Percentiles rank a stretch among this genome's conserved stretches.
phyloP scores from a whole-genome alignment of 352 stramenopile species.

The Albugo candida region DNA sequence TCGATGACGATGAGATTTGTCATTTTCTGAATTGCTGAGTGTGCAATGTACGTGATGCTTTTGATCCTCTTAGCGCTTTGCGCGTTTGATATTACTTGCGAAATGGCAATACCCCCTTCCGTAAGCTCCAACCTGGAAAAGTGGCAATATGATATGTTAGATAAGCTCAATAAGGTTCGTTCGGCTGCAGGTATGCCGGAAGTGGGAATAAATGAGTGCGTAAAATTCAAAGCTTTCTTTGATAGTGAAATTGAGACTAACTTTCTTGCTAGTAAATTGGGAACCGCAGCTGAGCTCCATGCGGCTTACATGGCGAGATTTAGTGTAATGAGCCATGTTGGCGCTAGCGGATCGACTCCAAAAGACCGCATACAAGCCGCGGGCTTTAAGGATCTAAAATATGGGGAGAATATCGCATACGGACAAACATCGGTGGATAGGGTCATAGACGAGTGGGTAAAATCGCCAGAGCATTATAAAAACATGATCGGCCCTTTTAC shows the following conservation, averaged over 20 bases:
- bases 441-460: background rate
- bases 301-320: background rate
- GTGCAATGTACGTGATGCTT: too few relatives aligned
- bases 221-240: too few relatives aligned
- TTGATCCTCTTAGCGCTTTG: too few relatives aligned
- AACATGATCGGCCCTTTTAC: background rate
- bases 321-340: background rate
- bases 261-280: background rate
- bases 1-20: too few relatives aligned
- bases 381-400: background rate
- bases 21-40: too few relatives aligned
- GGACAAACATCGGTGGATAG: background rate
- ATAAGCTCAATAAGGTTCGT: too few relatives aligned
- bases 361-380: background rate
- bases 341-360: background rate
- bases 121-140: too few relatives aligned
- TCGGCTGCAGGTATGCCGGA: too few relatives aligned
- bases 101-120: too few relatives aligned
- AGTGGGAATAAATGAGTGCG: too few relatives aligned
- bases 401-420: background rate
- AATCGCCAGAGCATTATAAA: background rate
- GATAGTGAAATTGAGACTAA: background rate
- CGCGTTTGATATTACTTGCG: too few relatives aligned
- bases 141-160: too few relatives aligned
- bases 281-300: background rate